Base-by-base conservation (phyloP, 2,329 filamentous ascomycete species). In the Tolypocladium amazonense region DNA sequence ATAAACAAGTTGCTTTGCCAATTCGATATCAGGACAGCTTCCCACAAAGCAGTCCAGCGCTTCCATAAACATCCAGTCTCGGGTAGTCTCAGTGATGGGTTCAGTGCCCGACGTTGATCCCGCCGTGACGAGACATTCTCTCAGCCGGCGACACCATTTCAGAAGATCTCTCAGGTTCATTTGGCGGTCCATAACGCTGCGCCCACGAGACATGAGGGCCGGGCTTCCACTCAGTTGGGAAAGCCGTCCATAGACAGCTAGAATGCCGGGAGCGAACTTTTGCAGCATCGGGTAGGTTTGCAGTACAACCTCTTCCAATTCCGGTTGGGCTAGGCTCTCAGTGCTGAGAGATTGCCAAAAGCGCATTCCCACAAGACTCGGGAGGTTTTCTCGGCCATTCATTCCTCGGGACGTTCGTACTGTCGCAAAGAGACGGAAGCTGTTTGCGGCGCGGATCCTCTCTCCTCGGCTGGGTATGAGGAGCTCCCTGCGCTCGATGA, bases 401-500 rank as follows among this genome's bases (percentile, higher is more conserved):
- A 76, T 79, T 39, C 89, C 89, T 62, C 84, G 79, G 11, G 86
- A 84, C 4, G 88, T 94, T 63, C 93, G 87, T 65, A 97, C 88
- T 0, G 93, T 97, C 5, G 93, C 94, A 71, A 99, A 88, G 25
- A 99, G 87, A 59, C 89, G 88, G 72, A 99, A 99, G 1, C 89
- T 90, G 67, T 86, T 86, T 1, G 89, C 85, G 58, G 94, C 94
- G 68, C 86, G 84, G 56, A 99, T 87, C 6, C 82, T 88, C 75
- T 97, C 92, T 59, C 91, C 92, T 61, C 93, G 87, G 66, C 88
- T 95, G 0, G 94, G 90, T 37, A 99, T 92, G 4, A 95, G 79
- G 18, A 99, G 82, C 71, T 97, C 91, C n/a, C 90, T 87, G 61
- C 89, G 86, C 74, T 99, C 94, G 61, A 99, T 92, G 11, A 99